Evolutionary conservation across 208 protist genomes (phyloP), one percentile per base, ranked within the genome.

Genomic region (Leishmania gerbilli): DNA sequence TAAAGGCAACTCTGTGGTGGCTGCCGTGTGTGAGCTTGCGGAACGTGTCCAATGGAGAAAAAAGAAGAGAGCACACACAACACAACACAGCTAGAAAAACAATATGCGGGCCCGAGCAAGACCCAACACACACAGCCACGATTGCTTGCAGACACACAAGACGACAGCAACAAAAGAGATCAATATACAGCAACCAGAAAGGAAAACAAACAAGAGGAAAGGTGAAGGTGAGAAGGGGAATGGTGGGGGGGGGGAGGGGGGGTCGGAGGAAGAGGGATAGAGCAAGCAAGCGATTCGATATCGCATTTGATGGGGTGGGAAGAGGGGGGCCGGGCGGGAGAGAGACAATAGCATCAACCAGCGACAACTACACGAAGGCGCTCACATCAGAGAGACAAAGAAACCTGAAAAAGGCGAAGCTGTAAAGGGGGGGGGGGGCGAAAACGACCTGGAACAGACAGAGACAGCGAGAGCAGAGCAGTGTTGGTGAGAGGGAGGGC

Each of bases 311-410:
- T 68, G 58, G 11, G 24, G 24, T 24, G 27, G 60, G 24, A 31
- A 67, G n/a, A 19, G 60, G n/a, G 31, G 15, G 31, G 31, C 15
- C 4, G 3, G 62, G 27, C 7, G 62, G 31, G 11, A 13, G 31
- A 31, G 31, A 49, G 42, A 45, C 60, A 68, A 68, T 21, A n/a
- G 15, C 58, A 69, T 34, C n/a, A 34, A 49, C 27, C 6, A 78
- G 53, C 19, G 60, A 67, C 60, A 69, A 55, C 40, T 40, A 17
- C 15, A 56, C 24, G 34, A 53, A 11, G 56, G 9, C 1, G n/a
- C 42, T 69, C 56, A 65, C 56, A 37, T 31, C 17, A 67, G 13
- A n/a, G 74, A 76, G n/a, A 76, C 51, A 58, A 76, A n/a, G 64
- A 2, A 2, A 42, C 13, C n/a, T 11, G 21, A 49, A 47, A 69